These are phyloP conservation scores for Gossypium sturtianum DNA, from an alignment of 345 rosid species.

Conservation along the genomic window DNA sequence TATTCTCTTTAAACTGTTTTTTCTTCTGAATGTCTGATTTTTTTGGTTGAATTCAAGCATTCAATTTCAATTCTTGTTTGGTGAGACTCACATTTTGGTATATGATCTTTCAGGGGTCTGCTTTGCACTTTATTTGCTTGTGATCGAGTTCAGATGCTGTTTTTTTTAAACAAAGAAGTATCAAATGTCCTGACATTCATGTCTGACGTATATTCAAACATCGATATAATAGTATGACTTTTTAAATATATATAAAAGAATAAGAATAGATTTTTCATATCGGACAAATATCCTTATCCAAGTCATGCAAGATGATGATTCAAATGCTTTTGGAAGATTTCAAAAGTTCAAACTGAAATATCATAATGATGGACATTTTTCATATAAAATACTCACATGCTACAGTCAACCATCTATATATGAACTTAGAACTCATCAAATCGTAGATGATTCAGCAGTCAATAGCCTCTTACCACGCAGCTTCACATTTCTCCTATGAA, in stretches of 20 bases:
- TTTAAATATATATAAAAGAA: neutral
- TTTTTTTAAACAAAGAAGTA: no score
- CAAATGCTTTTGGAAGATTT: no score
- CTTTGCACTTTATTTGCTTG: neutral
- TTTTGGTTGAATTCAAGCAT: neutral
- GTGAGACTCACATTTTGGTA: neutral
- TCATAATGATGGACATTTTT: neutral
- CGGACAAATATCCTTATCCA: neutral
- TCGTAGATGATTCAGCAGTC: slow-evolving; percentile 6
- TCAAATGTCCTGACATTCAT: neutral
- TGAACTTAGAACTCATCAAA: neutral
- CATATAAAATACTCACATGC: neutral
- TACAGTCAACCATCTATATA: neutral
- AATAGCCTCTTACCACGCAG: slow-evolving; percentile 23
- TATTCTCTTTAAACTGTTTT: neutral
- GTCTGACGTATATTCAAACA: neutral
- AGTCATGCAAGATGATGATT: neutral
- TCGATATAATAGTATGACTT: neutral
- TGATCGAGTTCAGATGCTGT: neutral
- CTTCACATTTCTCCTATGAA: slow-evolving; percentile 48
- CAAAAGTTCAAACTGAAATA: neutral
- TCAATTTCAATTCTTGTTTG: neutral
- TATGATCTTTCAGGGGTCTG: neutral
- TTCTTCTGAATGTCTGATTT: neutral
- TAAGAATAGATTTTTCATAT: neutral